Conservation (phyloP, 768 basidiomycete genomes). For the Rhodosporidiobolus odoratus region DNA sequence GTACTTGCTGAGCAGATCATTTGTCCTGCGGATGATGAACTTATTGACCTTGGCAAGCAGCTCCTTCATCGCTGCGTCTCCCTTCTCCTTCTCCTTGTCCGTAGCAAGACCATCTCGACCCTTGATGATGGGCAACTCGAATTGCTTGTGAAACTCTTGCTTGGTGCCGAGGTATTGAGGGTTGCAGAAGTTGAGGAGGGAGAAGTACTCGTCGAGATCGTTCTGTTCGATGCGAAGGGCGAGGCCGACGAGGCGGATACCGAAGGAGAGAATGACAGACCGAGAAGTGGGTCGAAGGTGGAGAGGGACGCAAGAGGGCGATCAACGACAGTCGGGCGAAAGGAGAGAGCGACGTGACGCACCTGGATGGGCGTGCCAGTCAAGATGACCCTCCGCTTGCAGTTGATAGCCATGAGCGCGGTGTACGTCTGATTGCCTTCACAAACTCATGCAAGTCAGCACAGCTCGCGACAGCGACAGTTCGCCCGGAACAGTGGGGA, state of each 20-base stretch:
- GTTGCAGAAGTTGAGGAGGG: constrained; percentile 95
- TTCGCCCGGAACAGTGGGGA: background rate
- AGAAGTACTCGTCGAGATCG: constrained; percentile 86
- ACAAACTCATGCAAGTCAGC: too few relatives aligned
- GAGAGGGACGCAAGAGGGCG: constrained; percentile 77
- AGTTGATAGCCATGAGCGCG: constrained; percentile 72
- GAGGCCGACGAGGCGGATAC: constrained; percentile 45
- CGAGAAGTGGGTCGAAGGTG: too few relatives aligned
- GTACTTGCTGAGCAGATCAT: constrained; percentile 74
- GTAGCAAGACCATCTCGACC: constrained; percentile 75
- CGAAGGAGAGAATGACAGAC: background rate
- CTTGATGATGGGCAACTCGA: constrained; percentile 80
- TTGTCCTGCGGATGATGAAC: constrained; percentile 87
- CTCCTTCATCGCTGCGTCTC: constrained; percentile 70
- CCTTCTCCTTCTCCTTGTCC: constrained; percentile 67
- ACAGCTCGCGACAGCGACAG: constrained; percentile 15
- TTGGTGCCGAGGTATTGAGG: constrained; percentile 70
- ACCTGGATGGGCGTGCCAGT: constrained; percentile 87
- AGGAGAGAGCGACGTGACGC: constrained; percentile 67
- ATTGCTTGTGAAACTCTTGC: constrained; percentile 56
- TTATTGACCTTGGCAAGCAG: constrained; percentile 49
- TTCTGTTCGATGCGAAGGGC: constrained; percentile 53
- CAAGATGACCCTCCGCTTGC: constrained; percentile 76
- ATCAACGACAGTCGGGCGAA: constrained; percentile 71
- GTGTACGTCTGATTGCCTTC: constrained; percentile 38